Conservation (phyloP, 2,329 filamentous ascomycete species). For the Mycogone perniciosa region DNA sequence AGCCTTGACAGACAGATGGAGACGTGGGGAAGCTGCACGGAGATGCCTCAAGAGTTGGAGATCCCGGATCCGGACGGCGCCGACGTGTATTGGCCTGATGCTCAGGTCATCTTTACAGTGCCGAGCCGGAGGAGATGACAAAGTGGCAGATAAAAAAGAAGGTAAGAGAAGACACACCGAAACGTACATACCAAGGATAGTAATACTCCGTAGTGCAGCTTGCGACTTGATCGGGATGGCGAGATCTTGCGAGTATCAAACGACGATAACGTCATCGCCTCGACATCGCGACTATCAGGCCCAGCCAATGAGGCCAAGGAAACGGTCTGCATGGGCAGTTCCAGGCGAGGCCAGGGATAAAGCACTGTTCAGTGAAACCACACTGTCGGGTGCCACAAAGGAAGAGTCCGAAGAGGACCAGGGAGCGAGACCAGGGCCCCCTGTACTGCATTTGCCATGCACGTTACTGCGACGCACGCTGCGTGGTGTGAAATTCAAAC, state of each 20-base stretch:
- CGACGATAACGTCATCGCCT: constrained; percentile 10
- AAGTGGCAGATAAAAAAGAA: constrained; percentile 2
- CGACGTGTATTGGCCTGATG: no score
- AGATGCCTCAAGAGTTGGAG: no score
- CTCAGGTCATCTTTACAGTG: background rate
- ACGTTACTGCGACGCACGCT: no score
- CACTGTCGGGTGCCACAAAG: constrained; percentile 11
- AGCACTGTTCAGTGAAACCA: constrained; percentile 6
- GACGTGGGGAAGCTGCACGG: no score
- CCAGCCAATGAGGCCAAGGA: constrained; percentile 9
- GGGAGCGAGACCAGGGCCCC: background rate
- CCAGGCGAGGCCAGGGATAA: constrained; percentile 7
- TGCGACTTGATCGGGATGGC: constrained; percentile 9
- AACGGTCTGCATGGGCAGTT: constrained; percentile 7
- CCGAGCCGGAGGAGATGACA: background rate
- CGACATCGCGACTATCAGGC: constrained; percentile 7
- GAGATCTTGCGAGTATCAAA: constrained; percentile 2
- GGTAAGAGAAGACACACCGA: constrained; percentile 1
- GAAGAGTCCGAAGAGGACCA: constrained; percentile 6
- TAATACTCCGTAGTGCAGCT: background rate
- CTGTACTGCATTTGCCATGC: background rate
- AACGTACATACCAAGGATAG: background rate
- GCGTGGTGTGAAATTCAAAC: background rate
- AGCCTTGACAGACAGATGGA: no score
- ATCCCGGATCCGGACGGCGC: no score